Conservation (phyloP, 2,329 filamentous ascomycete genomes). For the Colletotrichum spinosum region DNA sequence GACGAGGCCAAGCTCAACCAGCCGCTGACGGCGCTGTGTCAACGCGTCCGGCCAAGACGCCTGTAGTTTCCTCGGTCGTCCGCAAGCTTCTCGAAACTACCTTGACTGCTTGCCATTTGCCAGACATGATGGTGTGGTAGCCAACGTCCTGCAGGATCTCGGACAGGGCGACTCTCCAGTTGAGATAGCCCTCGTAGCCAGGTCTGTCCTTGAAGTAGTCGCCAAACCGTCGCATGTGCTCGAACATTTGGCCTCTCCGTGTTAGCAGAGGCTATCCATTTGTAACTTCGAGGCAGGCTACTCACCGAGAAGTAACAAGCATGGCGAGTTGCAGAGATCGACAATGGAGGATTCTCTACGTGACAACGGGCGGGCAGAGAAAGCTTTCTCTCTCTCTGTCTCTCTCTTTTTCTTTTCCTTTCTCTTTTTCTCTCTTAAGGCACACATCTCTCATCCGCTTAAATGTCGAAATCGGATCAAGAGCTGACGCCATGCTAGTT, state of each 20-base stretch:
- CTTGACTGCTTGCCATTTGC: conserved; percentile 44
- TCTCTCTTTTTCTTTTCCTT: too few relatives aligned
- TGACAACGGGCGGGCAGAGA: too few relatives aligned
- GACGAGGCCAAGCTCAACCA: too few relatives aligned
- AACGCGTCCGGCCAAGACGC: conserved; percentile 44
- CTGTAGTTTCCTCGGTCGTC: conserved; percentile 39
- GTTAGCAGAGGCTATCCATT: background rate
- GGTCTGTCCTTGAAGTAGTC: conserved; percentile 37
- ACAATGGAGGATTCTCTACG: too few relatives aligned
- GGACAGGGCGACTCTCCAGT: conserved; percentile 43
- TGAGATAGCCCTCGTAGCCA: conserved; percentile 49
- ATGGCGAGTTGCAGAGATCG: too few relatives aligned
- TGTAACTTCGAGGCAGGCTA: too few relatives aligned
- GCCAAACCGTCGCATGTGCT: conserved; percentile 43
- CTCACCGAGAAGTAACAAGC: background rate
- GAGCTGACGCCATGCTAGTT: conserved; percentile 13
- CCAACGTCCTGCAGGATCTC: conserved; percentile 46
- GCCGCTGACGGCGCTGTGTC: too few relatives aligned
- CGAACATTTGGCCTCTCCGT: conserved; percentile 55
- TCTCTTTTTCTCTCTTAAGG: too few relatives aligned
- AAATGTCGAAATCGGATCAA: conserved; percentile 6
- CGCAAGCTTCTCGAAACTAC: background rate
- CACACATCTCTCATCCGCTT: background rate
- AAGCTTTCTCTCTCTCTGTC: too few relatives aligned
- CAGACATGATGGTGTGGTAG: conserved; percentile 46